phyloP scores from a whole-genome alignment of 805 yeast species.

The Ogataea dorogensis region DNA sequence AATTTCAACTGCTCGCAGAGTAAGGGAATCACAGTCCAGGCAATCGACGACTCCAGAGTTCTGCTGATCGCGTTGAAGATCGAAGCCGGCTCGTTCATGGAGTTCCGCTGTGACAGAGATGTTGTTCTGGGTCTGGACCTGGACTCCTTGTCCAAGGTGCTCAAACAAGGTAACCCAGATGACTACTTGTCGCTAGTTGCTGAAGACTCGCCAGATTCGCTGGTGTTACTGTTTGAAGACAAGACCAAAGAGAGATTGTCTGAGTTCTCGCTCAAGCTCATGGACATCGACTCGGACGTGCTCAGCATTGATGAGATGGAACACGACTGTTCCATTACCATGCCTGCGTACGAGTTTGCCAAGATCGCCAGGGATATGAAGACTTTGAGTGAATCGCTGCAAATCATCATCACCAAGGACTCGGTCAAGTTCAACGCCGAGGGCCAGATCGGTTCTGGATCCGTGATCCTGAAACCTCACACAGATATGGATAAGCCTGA shows the following conservation, averaged over 20 bases:
- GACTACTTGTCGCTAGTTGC: constrained; percentile 88
- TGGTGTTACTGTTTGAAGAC: constrained; percentile 85
- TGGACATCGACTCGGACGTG: constrained; percentile 96
- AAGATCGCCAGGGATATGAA: constrained; percentile 86
- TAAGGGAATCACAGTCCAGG: constrained; percentile 88
- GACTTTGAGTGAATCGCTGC: constrained; percentile 82
- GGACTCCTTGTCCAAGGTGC: constrained; percentile 80
- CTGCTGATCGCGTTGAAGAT: constrained; percentile 83
- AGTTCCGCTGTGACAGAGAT: constrained; percentile 93
- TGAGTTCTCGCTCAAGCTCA: constrained; percentile 85
- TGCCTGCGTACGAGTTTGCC: constrained; percentile 88
- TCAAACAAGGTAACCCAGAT: constrained; percentile 87
- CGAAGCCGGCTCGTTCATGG: constrained; percentile 84
- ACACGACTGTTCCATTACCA: constrained; percentile 77
- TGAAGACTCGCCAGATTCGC: constrained; percentile 69
- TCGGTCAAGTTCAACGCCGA: constrained; percentile 85
- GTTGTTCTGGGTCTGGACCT: constrained; percentile 90
- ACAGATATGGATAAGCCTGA: constrained; percentile 80
- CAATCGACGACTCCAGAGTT: constrained; percentile 96
- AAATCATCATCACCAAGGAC: constrained; percentile 85
- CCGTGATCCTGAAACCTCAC: constrained; percentile 79
- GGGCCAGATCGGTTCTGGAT: constrained; percentile 90
- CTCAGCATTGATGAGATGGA: constrained; percentile 92
- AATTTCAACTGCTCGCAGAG: constrained; percentile 95
- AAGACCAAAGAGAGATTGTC: constrained; percentile 86